These are phyloP conservation scores for Fusarium palustre DNA, from an alignment of 2,329 filamentous ascomycete genomes.

Conservation along the genomic window DNA sequence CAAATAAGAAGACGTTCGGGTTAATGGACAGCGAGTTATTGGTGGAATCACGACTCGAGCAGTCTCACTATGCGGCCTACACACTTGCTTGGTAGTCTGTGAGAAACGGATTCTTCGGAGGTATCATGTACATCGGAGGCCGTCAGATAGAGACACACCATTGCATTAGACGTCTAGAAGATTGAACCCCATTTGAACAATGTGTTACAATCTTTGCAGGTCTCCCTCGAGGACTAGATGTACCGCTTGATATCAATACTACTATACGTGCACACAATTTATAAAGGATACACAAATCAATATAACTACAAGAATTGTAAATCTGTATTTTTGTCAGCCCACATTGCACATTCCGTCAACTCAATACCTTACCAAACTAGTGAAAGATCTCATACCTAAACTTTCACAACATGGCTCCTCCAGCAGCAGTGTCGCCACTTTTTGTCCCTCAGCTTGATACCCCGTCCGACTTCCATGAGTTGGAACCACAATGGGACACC, in stretches of 20 bases:
- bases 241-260: background rate
- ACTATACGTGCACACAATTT: background rate
- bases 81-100: background rate
- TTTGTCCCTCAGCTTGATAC: background rate
- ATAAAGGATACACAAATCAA: background rate
- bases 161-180: background rate
- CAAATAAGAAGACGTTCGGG: no score
- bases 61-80: no score
- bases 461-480: background rate
- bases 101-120: background rate
- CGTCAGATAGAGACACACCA: slow-evolving; percentile 1
- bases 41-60: background rate
- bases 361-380: background rate
- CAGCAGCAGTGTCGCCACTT: background rate
- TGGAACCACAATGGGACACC: background rate
- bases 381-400: background rate
- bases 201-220: background rate
- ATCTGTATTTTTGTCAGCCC: background rate
- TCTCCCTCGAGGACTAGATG: background rate
- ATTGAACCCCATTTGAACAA: background rate
- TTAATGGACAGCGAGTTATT: background rate
- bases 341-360: no score
- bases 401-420: background rate
- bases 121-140: no score
- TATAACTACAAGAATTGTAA: background rate